phyloP scores from a whole-genome alignment of 139 green algal species.

The Asterochloris sp. region DNA sequence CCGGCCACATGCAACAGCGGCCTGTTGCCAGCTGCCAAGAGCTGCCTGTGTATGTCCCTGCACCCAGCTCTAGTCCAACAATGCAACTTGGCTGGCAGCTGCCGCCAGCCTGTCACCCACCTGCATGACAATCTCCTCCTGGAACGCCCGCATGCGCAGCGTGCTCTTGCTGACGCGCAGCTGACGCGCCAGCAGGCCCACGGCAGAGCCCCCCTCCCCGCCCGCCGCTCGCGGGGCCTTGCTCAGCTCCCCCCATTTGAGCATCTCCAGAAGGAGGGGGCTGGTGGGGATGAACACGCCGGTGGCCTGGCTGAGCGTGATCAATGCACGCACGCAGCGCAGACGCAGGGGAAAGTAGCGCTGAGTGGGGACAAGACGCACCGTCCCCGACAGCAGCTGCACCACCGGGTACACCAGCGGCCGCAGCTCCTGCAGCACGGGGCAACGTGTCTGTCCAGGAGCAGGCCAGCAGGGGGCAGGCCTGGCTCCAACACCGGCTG shows the following conservation, averaged over 20 bases:
- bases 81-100: too few species aligned
- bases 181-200: conserved; percentile 45
- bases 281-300: conserved; percentile 74
- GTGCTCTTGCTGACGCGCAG: conserved; percentile 53
- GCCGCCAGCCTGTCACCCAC: conserved; percentile 21
- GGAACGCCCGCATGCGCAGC: conserved; percentile 52
- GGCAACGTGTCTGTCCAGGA: too few species aligned
- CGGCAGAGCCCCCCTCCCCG: conserved; percentile 6
- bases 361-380: conserved; percentile 82
- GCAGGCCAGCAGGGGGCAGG: too few species aligned
- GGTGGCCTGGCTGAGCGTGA: conserved; percentile 50
- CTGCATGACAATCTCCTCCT: conserved; percentile 79
- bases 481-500: too few species aligned
- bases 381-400: conserved; percentile 73
- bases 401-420: conserved; percentile 85
- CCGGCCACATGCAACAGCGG: too few species aligned
- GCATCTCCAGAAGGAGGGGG: conserved; percentile 81
- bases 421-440: conserved; percentile 51
- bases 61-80: too few species aligned
- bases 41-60: too few species aligned
- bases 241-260: conserved; percentile 34
- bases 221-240: conserved; percentile 13
- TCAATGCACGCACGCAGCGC: conserved; percentile 37
- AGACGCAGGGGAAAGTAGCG: conserved; percentile 90
- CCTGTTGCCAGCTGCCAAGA: too few species aligned